Percentiles rank a stretch among this genome's conserved stretches.
phyloP scores from a whole-genome alignment of 2,329 filamentous ascomycete species.

The Trichophyton verrucosum region DNA sequence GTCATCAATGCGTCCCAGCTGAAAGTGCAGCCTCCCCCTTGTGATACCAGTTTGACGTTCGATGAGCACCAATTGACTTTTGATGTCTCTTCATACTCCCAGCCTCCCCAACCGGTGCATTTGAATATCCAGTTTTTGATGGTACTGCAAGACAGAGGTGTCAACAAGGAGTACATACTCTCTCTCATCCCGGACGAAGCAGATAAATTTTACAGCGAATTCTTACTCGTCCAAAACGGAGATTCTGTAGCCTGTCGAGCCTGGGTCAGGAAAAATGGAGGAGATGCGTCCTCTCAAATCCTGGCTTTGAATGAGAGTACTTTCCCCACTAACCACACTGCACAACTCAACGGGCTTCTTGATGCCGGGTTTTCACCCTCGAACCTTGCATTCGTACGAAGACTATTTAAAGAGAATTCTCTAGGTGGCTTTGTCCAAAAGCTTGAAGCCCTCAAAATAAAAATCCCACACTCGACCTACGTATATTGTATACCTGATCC shows the following conservation, averaged over 20 bases:
- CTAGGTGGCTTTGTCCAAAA: slow-evolving; percentile 28
- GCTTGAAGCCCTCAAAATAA: slow-evolving; percentile 37
- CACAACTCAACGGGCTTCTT: slow-evolving; percentile 27
- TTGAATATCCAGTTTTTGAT: slow-evolving; percentile 45
- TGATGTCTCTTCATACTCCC: slow-evolving; percentile 42
- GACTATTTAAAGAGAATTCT: slow-evolving; percentile 30
- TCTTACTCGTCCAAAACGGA: slow-evolving; percentile 20
- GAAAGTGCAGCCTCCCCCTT: slow-evolving; percentile 40
- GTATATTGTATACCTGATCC: slow-evolving; percentile 48
- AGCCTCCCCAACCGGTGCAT: slow-evolving; percentile 30
- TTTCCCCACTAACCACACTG: slow-evolving; percentile 23
- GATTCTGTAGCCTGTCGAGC: slow-evolving; percentile 23
- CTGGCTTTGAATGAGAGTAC: slow-evolving; percentile 19
- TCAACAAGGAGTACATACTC: slow-evolving; percentile 31
- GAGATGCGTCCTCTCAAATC: neutral
- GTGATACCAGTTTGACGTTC: slow-evolving; percentile 21
- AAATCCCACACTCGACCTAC: slow-evolving; percentile 40
- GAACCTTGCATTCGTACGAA: slow-evolving; percentile 31
- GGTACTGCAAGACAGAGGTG: slow-evolving; percentile 43
- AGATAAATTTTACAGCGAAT: slow-evolving; percentile 23
- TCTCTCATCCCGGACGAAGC: slow-evolving; percentile 30
- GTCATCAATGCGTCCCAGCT: slow-evolving; percentile 45
- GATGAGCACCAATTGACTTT: slow-evolving; percentile 41
- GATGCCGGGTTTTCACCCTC: slow-evolving; percentile 38
- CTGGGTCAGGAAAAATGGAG: slow-evolving; percentile 15